phyloP scores from a whole-genome alignment of 331 rosid species.

The Rhamnella rubrinervis region DNA sequence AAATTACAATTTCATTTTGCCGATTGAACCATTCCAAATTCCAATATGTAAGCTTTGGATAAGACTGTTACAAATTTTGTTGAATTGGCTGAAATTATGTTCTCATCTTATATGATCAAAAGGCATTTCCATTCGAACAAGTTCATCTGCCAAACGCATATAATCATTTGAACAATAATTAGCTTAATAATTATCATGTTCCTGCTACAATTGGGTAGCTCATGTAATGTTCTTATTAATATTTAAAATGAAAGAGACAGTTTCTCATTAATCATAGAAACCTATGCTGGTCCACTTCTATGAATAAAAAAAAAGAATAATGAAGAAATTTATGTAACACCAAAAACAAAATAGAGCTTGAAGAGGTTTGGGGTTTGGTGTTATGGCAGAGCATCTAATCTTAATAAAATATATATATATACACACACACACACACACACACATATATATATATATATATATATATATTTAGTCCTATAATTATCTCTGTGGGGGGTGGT shows the following conservation, averaged over 20 bases:
- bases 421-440: too few species aligned
- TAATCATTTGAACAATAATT: slow-evolving; percentile 21
- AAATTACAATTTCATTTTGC: too few species aligned
- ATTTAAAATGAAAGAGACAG: neutral
- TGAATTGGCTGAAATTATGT: too few species aligned
- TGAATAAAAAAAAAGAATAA: neutral
- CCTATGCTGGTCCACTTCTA: slow-evolving; percentile 9
- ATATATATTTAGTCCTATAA: too few species aligned
- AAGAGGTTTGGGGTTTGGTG: neutral
- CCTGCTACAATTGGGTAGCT: slow-evolving; percentile 10
- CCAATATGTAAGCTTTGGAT: too few species aligned
- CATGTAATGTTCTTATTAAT: neutral
- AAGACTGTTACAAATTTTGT: too few species aligned
- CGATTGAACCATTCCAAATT: too few species aligned
- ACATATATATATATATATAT: too few species aligned
- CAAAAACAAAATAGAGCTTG: slow-evolving; percentile 1
- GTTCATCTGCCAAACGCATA: neutral
- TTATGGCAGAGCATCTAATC: slow-evolving; percentile 11
- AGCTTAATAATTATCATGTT: slow-evolving; percentile 9
- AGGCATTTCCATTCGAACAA: slow-evolving; percentile 7
- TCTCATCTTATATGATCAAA: neutral
- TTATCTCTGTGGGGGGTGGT: too few species aligned
- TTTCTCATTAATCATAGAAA: slow-evolving; percentile 14
- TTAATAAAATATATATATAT: too few species aligned
- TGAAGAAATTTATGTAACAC: neutral